Evolutionary conservation across 164 flowering plant species (phyloP), one percentile per base, ranked within the genome.

Genomic region (Pachysandra terminalis): DNA sequence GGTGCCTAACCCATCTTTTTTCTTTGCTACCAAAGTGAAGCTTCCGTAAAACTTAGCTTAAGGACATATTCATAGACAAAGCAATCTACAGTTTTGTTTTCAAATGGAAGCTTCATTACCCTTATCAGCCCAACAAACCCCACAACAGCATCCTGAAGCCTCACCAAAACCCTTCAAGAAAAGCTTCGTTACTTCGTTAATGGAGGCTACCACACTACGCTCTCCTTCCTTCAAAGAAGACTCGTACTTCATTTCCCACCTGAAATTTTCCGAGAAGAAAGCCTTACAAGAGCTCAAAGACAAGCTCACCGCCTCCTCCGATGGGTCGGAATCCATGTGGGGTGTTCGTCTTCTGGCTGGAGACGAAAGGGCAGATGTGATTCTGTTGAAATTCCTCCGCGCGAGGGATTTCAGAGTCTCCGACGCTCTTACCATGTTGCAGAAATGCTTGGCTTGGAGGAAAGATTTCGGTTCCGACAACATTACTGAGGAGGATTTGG

Each of bases 181-280:
- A 64, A 82, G 83, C 84, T 80, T 90, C 49, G 81, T 88, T 9
- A 62, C 82, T 0, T 77, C 98, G 0, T 67, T 93, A 48, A 84
- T 87, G 93, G 95, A 85, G 28, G 86, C 85, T 22, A 79, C 88
- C 17, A 67, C 85, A 14, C 78, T 81, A n/a, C 80, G 84, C 24
- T 68, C 93, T 0, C 78, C 89, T 5, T 85, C 96, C 52, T 90
- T 90, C 81, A 84, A 78, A 66, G 97, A 95, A 67, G 99, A 95
- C 85, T 79, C 90, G 24, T 92, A 95, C 85, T 68, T 85, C 64
- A 57, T 83, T 55, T 83, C 93, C 49, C 59, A 85, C 61, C 84
- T 95, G 69, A 92, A 84, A 58, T 53, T 87, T 61, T 81, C 92
- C 3, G 97, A 92, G 68, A 75, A 76, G 40, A 89, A 89, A 61